phyloP scores from a whole-genome alignment of 2,329 filamentous ascomycete species.

The Nemania sp. region DNA sequence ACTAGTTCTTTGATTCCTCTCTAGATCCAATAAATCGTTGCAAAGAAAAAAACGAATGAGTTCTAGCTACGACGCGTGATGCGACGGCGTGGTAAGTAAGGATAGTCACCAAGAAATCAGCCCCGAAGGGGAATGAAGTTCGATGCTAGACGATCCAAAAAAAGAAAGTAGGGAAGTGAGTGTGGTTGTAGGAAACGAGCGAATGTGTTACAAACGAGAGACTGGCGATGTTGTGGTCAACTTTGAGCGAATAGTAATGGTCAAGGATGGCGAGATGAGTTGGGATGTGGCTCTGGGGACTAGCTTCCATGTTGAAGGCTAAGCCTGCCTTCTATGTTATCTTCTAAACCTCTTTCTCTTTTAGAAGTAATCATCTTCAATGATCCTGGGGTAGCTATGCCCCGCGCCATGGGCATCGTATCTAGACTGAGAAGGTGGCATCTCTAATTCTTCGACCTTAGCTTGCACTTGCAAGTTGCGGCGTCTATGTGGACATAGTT shows the following conservation, averaged over 20 bases:
- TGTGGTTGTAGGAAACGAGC: slow-evolving; percentile 35
- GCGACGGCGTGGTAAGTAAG: slow-evolving; percentile 42
- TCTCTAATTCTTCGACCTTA: not conserved
- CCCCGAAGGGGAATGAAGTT: slow-evolving; percentile 41
- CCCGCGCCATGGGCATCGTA: not conserved
- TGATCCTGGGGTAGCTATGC: not conserved
- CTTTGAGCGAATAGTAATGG: slow-evolving; percentile 22
- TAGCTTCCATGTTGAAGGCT: not conserved
- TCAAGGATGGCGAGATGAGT: not conserved
- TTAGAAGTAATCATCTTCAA: not conserved
- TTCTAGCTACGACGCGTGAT: slow-evolving; percentile 33
- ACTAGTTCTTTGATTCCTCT: slow-evolving; percentile 38
- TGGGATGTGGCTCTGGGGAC: not conserved
- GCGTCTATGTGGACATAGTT: not conserved
- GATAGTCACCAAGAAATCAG: slow-evolving; percentile 51
- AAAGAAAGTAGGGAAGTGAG: slow-evolving; percentile 54
- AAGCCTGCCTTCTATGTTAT: not conserved
- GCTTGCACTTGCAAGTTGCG: not conserved
- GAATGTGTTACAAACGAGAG: slow-evolving; percentile 11
- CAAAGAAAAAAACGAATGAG: slow-evolving; percentile 45
- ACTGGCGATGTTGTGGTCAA: slow-evolving; percentile 38
- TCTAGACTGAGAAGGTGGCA: not conserved
- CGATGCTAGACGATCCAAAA: slow-evolving; percentile 62
- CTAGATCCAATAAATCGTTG: slow-evolving; percentile 48
- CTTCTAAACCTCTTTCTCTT: not conserved